Base-by-base conservation (phyloP, 257 asterid species). In the Plectranthus barbatus region DNA sequence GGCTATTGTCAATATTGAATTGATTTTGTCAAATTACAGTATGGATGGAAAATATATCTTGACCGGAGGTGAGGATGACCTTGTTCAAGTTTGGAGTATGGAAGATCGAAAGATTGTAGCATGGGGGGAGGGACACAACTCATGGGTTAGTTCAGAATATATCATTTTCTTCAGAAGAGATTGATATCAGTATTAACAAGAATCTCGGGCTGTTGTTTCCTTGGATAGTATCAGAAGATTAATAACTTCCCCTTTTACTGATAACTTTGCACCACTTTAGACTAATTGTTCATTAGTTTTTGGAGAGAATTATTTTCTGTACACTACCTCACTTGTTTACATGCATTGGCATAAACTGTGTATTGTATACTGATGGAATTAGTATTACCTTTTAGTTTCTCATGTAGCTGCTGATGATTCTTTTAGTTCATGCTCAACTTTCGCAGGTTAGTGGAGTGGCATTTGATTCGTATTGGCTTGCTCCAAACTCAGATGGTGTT, bases 81-180 rank as follows among this genome's bases (percentile, higher is more conserved):
- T 90, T 48, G 99, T 93, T 76, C 99, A 93, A 77, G 99, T 93
- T 71, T 93, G 99, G 99, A 90, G 99, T 66, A 85, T 93, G 97
- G 99, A 87, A 47, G 96, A 90, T 46, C 85, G 96, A 14, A 93
- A 87, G 69, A 79, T 93, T 82, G 96, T 93, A 39, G 99, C 99
- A 19, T 93, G 97, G 97, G 99, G 99, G 6, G 99, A 90, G 84
- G 99, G 99, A 49, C 99, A 93, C 74, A 90, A 80, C 72, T 93
- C 99, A 47, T 93, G 99, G 99, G 99, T 90, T 74, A 85, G 96
- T 76, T 40, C 63, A 40, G n/a, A 19, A 2, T 26, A 26, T 2
- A 26, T 26, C 2, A 26, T 26, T 26, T 26, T 1, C 55, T 54
- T 23, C 8, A 26, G 1, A 8, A 56, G 9, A 54, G 42, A 46